Evolutionary conservation across 139 green algal species (phyloP).

Genomic region (Monoraphidium neglectum): DNA sequence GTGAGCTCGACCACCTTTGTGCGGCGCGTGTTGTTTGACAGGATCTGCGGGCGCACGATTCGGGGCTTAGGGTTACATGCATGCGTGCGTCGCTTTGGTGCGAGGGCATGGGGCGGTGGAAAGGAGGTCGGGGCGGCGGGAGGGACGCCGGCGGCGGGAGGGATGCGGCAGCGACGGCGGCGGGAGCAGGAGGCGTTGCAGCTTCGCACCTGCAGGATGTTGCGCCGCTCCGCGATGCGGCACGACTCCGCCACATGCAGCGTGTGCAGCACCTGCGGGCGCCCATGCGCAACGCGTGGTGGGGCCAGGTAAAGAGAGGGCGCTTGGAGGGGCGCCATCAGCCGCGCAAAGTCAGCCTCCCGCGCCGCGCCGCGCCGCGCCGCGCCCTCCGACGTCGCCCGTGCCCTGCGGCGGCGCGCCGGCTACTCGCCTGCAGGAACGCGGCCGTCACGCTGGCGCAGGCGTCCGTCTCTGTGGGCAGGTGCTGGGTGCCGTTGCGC

Average conservation of each 20-base stretch:
- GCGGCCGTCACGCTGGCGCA: conserved; percentile 92
- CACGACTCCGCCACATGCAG: conserved; percentile 73
- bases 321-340: too few relatives aligned
- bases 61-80: too few relatives aligned
- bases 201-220: conserved; percentile 67
- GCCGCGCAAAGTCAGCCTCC: too few relatives aligned
- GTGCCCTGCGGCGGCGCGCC: too few relatives aligned
- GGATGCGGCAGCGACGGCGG: not conserved
- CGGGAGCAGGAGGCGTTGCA: not conserved
- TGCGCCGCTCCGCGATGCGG: conserved; percentile 50
- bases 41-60: conserved; percentile 52
- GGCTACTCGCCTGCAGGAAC: conserved; percentile 80
- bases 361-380: too few relatives aligned
- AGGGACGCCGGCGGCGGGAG: too few relatives aligned
- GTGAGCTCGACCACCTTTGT: conserved; percentile 95
- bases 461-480: conserved; percentile 83
- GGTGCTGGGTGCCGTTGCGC: conserved; percentile 27
- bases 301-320: too few relatives aligned
- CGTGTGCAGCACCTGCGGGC: conserved; percentile 74
- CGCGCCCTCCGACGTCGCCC: too few relatives aligned
- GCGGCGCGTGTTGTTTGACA: conserved; percentile 89
- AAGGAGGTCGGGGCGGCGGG: too few relatives aligned
- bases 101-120: too few relatives aligned
- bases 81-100: too few relatives aligned
- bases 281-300: too few relatives aligned